Base-by-base conservation (phyloP, 2,329 filamentous ascomycete genomes). In the Harringtonia aguacate region DNA sequence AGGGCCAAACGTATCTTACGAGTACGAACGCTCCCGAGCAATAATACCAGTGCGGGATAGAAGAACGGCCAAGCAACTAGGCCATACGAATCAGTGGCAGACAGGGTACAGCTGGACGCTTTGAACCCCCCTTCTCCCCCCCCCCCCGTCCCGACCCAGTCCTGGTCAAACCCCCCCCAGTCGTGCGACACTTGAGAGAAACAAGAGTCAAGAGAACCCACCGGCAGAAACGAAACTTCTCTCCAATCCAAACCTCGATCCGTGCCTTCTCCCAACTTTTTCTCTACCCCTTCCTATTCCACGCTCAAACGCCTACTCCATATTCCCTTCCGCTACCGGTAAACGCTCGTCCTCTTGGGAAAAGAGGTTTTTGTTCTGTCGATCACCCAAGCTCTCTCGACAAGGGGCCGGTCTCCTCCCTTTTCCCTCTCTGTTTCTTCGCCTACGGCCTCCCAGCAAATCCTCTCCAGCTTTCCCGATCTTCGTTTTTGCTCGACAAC, bases 391-490 rank as follows among this genome's bases (percentile, higher is more conserved):
- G 46, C 39, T 51, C 40, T 40, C 43, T 52, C 52, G 46, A 54
- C 46, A 52, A 56, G 57, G 55, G 57, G 57, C 61, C 49, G 57
- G 58, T 49, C 58, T 58, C 62, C 57, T 45, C 50, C 43, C 49
- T 57, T 57, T 50, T 36, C 36, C n/a, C 35, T 36, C 31, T 40
- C 35, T 44, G 20, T 30, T 36, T 29, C 27, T 13, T 15, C 8
- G 22, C 28, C 35, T 35, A 24, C 30, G 17, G n/a, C 21, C 24
- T 39, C 20, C 39, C 10, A 27, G 7, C 24, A 27, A 10, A 27
- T 30, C 4, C 12, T 29, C 20, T 18, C 34, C 42, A 28, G 30
- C 37, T 22, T 17, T 33, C 33, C 18, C 24, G 39, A 24, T 27
- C 24, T 39, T 30, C 24, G 14, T 27, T 24, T 36, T 27, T 29